Conservation (phyloP, 2,329 filamentous ascomycete genomes). For the Xylaria sp. region DNA sequence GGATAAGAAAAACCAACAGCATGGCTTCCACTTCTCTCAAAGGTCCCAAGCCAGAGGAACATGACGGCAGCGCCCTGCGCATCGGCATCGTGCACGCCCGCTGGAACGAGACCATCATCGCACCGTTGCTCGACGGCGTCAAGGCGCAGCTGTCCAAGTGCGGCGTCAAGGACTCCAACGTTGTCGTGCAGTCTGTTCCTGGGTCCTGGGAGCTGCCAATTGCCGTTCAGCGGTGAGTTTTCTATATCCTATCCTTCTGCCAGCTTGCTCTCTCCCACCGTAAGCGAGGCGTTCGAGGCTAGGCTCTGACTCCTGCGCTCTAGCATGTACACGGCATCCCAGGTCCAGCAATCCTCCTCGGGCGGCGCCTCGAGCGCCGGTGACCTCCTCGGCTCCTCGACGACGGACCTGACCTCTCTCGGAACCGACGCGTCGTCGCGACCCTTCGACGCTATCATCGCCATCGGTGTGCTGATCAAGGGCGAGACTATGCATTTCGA, state of each 20-base stretch:
- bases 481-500: slow-evolving; percentile 99
- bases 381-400: slow-evolving; percentile 76
- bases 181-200: slow-evolving; percentile 88
- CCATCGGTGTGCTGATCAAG: slow-evolving; percentile 96
- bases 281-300: not conserved
- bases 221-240: slow-evolving; percentile 81
- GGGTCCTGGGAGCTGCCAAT: slow-evolving; percentile 95
- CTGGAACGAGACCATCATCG: slow-evolving; percentile 92
- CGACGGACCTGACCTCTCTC: slow-evolving; percentile 72
- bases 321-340: slow-evolving; percentile 85
- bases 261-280: not conserved
- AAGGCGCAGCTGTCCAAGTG: slow-evolving; percentile 79
- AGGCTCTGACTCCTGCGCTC: slow-evolving; percentile 22
- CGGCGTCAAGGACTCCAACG: slow-evolving; percentile 88
- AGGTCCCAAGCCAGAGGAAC: slow-evolving; percentile 65
- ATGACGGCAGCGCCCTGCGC: slow-evolving; percentile 78
- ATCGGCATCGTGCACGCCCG: slow-evolving; percentile 95
- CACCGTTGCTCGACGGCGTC: slow-evolving; percentile 82
- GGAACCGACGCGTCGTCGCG: slow-evolving; percentile 53
- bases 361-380: slow-evolving; percentile 73
- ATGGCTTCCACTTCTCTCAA: slow-evolving; percentile 60
- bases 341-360: slow-evolving; percentile 78
- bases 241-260: slow-evolving; percentile 8
- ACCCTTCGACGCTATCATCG: slow-evolving; percentile 93
- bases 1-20: not conserved